Percentiles rank a stretch among this genome's conserved stretches.
Conservation (phyloP, 768 basidiomycete species). For the Tricholoma sp. region DNA sequence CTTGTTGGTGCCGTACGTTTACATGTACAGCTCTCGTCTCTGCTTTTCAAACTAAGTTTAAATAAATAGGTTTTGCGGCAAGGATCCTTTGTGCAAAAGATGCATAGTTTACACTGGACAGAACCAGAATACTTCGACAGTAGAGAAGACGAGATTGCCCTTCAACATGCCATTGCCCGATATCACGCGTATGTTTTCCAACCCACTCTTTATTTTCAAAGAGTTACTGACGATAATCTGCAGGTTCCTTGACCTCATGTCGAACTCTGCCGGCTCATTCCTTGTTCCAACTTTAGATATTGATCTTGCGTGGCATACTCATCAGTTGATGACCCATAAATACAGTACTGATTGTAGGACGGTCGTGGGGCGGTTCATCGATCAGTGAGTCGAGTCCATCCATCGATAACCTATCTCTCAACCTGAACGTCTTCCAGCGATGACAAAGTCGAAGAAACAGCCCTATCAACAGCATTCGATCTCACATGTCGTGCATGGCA, state of each 20-base stretch:
- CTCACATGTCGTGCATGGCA: slow-evolving; percentile 23
- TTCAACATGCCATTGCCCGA: slow-evolving; percentile 39
- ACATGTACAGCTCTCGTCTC: background rate
- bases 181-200: slow-evolving; percentile 40
- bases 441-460: slow-evolving; percentile 22
- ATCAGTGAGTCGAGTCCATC: slow-evolving; percentile 34
- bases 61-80: slow-evolving; percentile 41
- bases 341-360: slow-evolving; percentile 37
- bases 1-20: slow-evolving; percentile 42
- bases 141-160: slow-evolving; percentile 24
- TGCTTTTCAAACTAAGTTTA: background rate
- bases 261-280: slow-evolving; percentile 28
- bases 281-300: slow-evolving; percentile 57
- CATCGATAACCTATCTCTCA: background rate
- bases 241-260: slow-evolving; percentile 45
- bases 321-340: slow-evolving; percentile 42
- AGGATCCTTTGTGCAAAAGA: slow-evolving; percentile 39
- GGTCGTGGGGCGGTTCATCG: slow-evolving; percentile 33
- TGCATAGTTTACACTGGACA: slow-evolving; percentile 43
- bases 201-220: background rate
- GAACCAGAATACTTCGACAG: slow-evolving; percentile 28
- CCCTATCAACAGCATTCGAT: slow-evolving; percentile 21
- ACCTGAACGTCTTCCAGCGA: slow-evolving; percentile 22
- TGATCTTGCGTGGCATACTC: slow-evolving; percentile 64
- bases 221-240: background rate